Evolutionary conservation across 495 filamentous ascomycete species (phyloP), one percentile per base, ranked within the genome.

Genomic region (Ramalina intermedia): DNA sequence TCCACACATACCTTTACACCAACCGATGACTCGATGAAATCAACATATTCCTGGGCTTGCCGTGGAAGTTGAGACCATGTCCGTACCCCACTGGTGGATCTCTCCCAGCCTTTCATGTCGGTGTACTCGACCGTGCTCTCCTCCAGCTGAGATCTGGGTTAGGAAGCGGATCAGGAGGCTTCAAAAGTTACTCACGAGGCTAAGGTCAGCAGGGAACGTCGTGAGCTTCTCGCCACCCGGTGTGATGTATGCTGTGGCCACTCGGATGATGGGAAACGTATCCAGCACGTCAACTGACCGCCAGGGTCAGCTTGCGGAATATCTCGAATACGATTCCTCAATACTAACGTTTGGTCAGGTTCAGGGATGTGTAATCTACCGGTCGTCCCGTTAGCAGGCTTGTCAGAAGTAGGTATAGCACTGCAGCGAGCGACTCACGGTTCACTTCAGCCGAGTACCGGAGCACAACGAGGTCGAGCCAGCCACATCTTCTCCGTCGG

Each of bases 391-490:
- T 33, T 33, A 33, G 29, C 29, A 33, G 7, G 12, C 29, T 33
- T 33, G 12, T 33, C 29, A 33, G 29, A 6, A 2, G 8, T 33
- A 3, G 29, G 5, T 9, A 9, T 12, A 33, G 12, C 29, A 33
- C 29, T 33, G 8, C 8, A 33, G 5, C 29, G 8, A 33, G 12
- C 7, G 29, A 33, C 29, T 33, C 29, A 33, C 29, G 46, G 69
- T 85, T 85, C 54, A 87, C 69, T 1, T 69, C 65, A 29, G 72
- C 67, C 37, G 76, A 85, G 71, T 88, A 87, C 56, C 85, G 82
- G 49, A 85, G 63, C n/a, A 91, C 70, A n/a, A 89, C 81, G 6
- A 95, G 73, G 60, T 96, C 87, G 37, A 94, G 74, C 87, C 85
- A 94, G 24, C 88, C 89, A 60, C 88, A 94, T 41, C 88, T 45